Evolutionary conservation across 768 basidiomycete species (phyloP), one percentile per base, ranked within the genome.

Genomic region (Suillus placidus): DNA sequence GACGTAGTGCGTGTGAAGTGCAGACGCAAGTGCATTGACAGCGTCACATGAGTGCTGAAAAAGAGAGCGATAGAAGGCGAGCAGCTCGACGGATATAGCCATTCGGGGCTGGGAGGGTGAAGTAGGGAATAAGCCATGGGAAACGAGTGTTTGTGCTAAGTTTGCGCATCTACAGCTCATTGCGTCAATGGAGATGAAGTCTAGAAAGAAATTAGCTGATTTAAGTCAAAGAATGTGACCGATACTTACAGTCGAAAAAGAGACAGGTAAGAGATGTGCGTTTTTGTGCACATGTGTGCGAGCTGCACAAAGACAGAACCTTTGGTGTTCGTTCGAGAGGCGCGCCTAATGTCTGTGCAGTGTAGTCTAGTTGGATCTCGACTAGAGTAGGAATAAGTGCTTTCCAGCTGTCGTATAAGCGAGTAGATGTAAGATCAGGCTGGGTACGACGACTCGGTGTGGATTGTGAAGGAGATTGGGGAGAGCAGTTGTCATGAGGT

Each of bases 31-130:
- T 23, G 6, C 7, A 67, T 76, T 40, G 64, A 66, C 69, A 66
- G 57, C 49, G 3, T 51, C 49, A 4, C 26, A 51, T 26, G 49
- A 51, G 49, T 0, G 6, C 78, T 77, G 0, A 71, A 68, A 62
- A 80, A 74, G 64, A 79, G 80, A 4, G 78, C 64, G 51, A 65
- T 78, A 79, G 57, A 79, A 78, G 14, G 76, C 67, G 0, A 80
- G 67, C 1, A 80, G 66, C 9, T 77, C 70, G n/a, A 80, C 70
- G 0, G 71, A 72, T 18, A 73, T 61, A 7, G 68, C 69, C 32
- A 68, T 55, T 16, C 64, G 40, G 8, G 73, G 67, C 34, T 66
- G 64, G 4, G 63, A 45, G 10, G 34, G 80, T 69, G 40, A 76
- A n/a, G 20, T 76, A 1, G 78, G 79, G 60, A 57, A 80, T 18